A percentile compares a stretch with the other conserved stretches of the same genome.
Evolutionary conservation across 768 basidiomycete species (phyloP).

Genomic region (Xerocomus potaroensis): DNA sequence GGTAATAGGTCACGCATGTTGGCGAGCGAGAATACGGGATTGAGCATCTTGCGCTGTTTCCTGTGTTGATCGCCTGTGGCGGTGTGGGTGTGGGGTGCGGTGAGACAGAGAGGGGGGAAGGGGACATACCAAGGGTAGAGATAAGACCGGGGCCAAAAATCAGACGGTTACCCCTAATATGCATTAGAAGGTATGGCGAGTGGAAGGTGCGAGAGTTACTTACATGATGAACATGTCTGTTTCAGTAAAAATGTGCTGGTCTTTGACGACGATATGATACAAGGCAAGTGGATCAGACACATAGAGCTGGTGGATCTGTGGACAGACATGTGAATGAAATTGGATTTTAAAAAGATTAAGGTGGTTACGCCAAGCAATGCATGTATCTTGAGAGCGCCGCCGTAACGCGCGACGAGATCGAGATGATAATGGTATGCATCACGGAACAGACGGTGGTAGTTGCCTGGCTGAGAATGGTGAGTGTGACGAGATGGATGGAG

Average conservation of each 20-base stretch:
- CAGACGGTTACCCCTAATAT: slow-evolving; percentile 23
- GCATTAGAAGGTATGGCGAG: background rate
- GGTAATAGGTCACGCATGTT: slow-evolving; percentile 31
- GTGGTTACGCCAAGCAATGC: slow-evolving; percentile 32
- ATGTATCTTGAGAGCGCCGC: slow-evolving; percentile 33
- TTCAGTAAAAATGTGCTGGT: slow-evolving; percentile 35
- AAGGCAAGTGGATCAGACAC: slow-evolving; percentile 37
- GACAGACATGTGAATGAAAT: background rate
- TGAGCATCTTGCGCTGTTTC: slow-evolving; percentile 32
- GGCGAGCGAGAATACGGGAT: slow-evolving; percentile 30
- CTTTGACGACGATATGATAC: slow-evolving; percentile 36
- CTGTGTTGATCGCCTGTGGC: slow-evolving; percentile 26
- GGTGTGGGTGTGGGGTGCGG: slow-evolving; percentile 6
- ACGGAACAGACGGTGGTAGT: slow-evolving; percentile 29
- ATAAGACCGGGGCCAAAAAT: slow-evolving; percentile 38
- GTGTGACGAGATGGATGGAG: background rate
- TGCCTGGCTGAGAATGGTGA: slow-evolving; percentile 25
- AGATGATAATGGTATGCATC: slow-evolving; percentile 34
- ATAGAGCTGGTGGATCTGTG: slow-evolving; percentile 29
- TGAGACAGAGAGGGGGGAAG: background rate
- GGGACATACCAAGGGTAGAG: slow-evolving; percentile 32
- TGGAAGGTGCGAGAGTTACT: background rate
- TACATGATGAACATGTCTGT: slow-evolving; percentile 33
- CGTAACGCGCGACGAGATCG: slow-evolving; percentile 27
- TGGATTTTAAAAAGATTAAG: background rate